These are phyloP conservation scores for Globisporangium radiosum DNA, from an alignment of 352 stramenopile species.

Conservation along the genomic window DNA sequence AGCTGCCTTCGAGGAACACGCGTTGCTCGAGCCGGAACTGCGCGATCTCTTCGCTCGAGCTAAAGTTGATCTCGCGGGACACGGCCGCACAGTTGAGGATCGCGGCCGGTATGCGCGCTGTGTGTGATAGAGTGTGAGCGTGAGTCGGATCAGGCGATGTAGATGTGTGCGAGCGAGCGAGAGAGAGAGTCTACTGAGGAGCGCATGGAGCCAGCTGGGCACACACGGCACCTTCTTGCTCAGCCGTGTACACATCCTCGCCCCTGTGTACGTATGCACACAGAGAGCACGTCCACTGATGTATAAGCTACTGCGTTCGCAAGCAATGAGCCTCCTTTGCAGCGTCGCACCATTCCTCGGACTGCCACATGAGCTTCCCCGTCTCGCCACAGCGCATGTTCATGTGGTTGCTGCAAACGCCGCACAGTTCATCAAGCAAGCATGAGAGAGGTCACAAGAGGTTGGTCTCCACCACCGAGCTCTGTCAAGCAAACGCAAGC, in stretches of 20 bases:
- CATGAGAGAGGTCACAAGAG: neutral
- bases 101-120: conserved; percentile 61
- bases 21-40: conserved; percentile 92
- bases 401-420: conserved; percentile 69
- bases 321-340: neutral
- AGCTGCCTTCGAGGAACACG: conserved; percentile 84
- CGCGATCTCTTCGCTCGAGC: conserved; percentile 81
- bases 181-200: neutral
- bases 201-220: neutral
- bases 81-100: conserved; percentile 90
- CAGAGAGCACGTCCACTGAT: too few species aligned
- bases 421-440: neutral
- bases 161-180: neutral
- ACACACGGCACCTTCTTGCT: conserved; percentile 56
- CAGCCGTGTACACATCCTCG: conserved; percentile 54
- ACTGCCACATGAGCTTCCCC: conserved; percentile 79
- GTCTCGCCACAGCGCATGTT: conserved; percentile 84
- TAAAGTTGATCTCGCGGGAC: conserved; percentile 94
- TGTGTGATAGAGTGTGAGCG: neutral
- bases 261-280: conserved; percentile 21
- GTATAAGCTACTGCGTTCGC: too few species aligned
- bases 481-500: neutral
- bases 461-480: too few species aligned
- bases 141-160: neutral
- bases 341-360: conserved; percentile 51